Evolutionary conservation across 1,139 yeast species (phyloP), one percentile per base, ranked within the genome.

Genomic region (Candida pseudoviswanathii): DNA sequence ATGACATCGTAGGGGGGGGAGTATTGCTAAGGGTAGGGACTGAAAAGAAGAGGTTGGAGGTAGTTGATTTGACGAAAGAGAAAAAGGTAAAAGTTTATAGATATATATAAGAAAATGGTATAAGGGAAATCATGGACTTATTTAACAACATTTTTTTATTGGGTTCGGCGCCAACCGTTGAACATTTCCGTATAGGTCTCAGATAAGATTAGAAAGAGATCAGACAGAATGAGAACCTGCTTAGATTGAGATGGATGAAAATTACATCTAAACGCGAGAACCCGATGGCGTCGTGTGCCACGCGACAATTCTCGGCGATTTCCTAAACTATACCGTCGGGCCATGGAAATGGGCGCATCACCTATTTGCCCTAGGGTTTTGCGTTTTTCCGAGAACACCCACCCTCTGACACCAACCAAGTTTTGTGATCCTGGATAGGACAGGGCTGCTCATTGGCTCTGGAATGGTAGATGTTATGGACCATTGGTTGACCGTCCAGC

Each of bases 1-100:
- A 52, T 26, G 56, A 52, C 53, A 49, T 48, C 11, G 16, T 43
- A 25, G 34, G 24, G 3, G 25, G 25, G 27, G 26, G 31, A n/a
- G n/a, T 11, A 10, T 8, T 11, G 11, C n/a, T 8, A 26, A 24
- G 8, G 10, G 16, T 5, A 38, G n/a, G 24, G 26, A 25, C 5
- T 24, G 7, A 21, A 34, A 34, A 5, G 34, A 34, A 34, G 7
- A 4, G n/a, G 37, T 16, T 16, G 16, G 16, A 16, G 2, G 16
- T 16, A 16, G 16, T 16, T 16, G 16, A 16, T 16, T 16, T 16
- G 16, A 16, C 16, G 16, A 16, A 16, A 16, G 16, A 16, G 16
- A 16, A 33, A 33, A 34, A 34, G 38, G 26, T 3, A 22, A 22
- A 16, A 33, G 8, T 2, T 4, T 33, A 8, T 27, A 5, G 6